These are phyloP conservation scores for Podospora pseudopauciseta DNA, from an alignment of 495 filamentous ascomycete species.

Conservation along the genomic window DNA sequence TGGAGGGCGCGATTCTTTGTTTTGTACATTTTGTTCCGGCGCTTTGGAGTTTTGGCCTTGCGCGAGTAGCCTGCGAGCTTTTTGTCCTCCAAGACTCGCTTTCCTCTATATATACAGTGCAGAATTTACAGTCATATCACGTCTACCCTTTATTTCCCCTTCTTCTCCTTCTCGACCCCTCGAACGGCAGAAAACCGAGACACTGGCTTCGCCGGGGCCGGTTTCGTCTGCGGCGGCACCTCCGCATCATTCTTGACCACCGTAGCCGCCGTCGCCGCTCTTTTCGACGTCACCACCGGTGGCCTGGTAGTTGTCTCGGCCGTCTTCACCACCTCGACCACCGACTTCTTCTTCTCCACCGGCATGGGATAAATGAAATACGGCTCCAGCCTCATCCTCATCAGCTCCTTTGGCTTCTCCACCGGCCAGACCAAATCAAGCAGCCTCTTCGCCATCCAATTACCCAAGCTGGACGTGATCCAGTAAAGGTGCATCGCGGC, in stretches of 20 bases:
- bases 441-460: slow-evolving; percentile 7
- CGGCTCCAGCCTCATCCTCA: background rate
- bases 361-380: background rate
- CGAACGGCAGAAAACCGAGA: background rate
- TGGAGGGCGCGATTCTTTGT: background rate
- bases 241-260: background rate
- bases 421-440: background rate
- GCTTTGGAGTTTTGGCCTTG: background rate
- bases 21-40: background rate
- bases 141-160: background rate
- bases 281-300: no score
- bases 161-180: background rate
- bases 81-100: background rate
- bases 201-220: background rate
- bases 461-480: slow-evolving; percentile 47
- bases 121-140: background rate
- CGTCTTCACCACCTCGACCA: background rate
- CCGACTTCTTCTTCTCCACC: background rate
- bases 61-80: background rate
- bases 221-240: background rate
- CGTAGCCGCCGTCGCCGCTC: no score
- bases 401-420: background rate
- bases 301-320: no score
- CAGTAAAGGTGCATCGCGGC: slow-evolving; percentile 69
- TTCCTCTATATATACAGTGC: background rate